phyloP scores from a whole-genome alignment of 2,329 filamentous ascomycete species.

The Tolypocladium paradoxum region DNA sequence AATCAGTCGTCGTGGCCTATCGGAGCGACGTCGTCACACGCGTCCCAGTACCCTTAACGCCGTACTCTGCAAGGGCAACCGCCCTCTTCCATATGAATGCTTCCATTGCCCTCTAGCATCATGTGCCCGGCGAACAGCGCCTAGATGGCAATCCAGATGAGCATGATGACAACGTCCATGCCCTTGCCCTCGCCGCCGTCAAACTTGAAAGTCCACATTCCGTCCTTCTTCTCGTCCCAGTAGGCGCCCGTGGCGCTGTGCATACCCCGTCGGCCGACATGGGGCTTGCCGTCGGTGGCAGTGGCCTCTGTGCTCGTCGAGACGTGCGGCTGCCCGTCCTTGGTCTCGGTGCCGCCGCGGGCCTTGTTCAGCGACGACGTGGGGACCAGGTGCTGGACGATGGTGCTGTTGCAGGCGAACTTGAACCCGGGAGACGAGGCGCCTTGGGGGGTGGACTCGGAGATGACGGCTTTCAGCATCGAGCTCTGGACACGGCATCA shows the following conservation, averaged over 20 bases:
- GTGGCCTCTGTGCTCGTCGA: constrained; percentile 43
- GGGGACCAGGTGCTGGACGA: constrained; percentile 82
- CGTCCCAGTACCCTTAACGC: constrained; percentile 3
- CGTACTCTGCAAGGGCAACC: constrained; percentile 1
- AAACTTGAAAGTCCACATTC: constrained; percentile 84
- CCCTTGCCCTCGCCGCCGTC: constrained; percentile 57
- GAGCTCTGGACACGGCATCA: constrained; percentile 45
- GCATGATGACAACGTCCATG: constrained; percentile 58
- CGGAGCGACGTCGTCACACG: background rate
- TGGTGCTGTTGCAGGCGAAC: constrained; percentile 95
- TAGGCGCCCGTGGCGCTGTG: constrained; percentile 76
- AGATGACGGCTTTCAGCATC: constrained; percentile 68
- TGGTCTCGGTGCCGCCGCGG: constrained; percentile 36
- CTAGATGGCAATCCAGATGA: constrained; percentile 69
- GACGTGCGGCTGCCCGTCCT: constrained; percentile 39
- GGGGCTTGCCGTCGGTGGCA: constrained; percentile 54
- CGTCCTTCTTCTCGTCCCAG: constrained; percentile 86
- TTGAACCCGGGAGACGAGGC: constrained; percentile 62
- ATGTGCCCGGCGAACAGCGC: background rate
- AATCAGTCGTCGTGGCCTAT: background rate
- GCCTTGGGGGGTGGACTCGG: constrained; percentile 53
- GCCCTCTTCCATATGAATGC: background rate
- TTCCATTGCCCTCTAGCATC: background rate
- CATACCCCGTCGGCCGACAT: constrained; percentile 80
- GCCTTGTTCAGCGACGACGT: constrained; percentile 54